Conservation (phyloP, 768 basidiomycete genomes). For the Termitomyces sp. region DNA sequence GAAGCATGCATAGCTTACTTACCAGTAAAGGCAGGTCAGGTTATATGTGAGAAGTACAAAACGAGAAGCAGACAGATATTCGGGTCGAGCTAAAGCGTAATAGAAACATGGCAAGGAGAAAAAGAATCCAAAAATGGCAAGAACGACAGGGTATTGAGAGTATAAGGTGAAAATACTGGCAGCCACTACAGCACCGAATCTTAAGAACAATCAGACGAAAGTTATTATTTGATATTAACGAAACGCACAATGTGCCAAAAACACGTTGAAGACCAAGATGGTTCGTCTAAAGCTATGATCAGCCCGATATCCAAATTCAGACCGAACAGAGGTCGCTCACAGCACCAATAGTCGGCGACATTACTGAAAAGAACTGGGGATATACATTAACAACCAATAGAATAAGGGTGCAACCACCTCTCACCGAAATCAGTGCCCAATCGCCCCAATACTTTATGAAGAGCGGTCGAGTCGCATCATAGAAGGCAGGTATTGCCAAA, state of each 20-base stretch:
- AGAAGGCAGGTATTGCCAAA: slow-evolving; percentile 85
- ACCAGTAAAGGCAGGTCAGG: slow-evolving; percentile 73
- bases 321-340: slow-evolving; percentile 29
- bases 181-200: slow-evolving; percentile 76
- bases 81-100: slow-evolving; percentile 74
- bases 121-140: slow-evolving; percentile 82
- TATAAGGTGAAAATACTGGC: slow-evolving; percentile 67
- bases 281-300: slow-evolving; percentile 58
- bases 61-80: slow-evolving; percentile 68
- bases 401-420: slow-evolving; percentile 16
- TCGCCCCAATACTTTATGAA: slow-evolving; percentile 86
- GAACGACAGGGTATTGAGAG: slow-evolving; percentile 64
- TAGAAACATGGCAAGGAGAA: slow-evolving; percentile 95
- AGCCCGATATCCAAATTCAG: neutral
- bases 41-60: slow-evolving; percentile 89
- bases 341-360: slow-evolving; percentile 84
- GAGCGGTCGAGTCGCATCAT: slow-evolving; percentile 65
- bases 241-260: slow-evolving; percentile 73
- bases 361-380: slow-evolving; percentile 80
- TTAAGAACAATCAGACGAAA: slow-evolving; percentile 23
- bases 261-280: slow-evolving; percentile 78
- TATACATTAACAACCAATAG: slow-evolving; percentile 3
- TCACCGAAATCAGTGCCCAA: slow-evolving; percentile 92
- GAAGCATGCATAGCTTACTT: slow-evolving; percentile 15
- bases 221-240: neutral